phyloP scores from a whole-genome alignment of 108 stramenopile species.

The Discostella stelligeroides region DNA sequence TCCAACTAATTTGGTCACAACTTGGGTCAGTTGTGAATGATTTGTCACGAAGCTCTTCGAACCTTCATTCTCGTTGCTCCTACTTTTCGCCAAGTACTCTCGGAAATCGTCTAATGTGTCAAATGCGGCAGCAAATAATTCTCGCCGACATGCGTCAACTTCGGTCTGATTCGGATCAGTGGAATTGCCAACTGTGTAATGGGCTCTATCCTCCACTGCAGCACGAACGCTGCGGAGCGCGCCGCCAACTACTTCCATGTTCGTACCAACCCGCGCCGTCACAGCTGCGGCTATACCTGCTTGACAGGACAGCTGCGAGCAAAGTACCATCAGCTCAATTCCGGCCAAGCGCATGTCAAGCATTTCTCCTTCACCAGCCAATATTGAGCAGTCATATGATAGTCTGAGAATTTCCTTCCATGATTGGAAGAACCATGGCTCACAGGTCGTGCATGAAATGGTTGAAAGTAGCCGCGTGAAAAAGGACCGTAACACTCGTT shows the following conservation, averaged over 20 bases:
- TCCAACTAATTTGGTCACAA: slow-evolving; percentile 60
- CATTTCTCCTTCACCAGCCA: slow-evolving; percentile 70
- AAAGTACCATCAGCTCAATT: slow-evolving; percentile 70
- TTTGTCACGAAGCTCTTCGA: slow-evolving; percentile 17
- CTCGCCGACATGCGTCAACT: slow-evolving; percentile 30
- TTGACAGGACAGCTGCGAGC: slow-evolving; percentile 67
- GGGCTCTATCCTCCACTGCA: slow-evolving; percentile 27
- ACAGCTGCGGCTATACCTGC: slow-evolving; percentile 75
- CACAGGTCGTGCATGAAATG: slow-evolving; percentile 18
- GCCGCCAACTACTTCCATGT: slow-evolving; percentile 91
- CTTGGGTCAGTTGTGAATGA: slow-evolving; percentile 66
- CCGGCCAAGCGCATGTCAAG: slow-evolving; percentile 75
- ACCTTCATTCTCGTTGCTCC: slow-evolving; percentile 20
- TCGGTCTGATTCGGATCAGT: slow-evolving; percentile 19
- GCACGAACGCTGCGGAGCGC: slow-evolving; percentile 70
- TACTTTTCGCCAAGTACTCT: slow-evolving; percentile 49
- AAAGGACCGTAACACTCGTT: slow-evolving; percentile 74
- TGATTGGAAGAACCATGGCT: slow-evolving; percentile 72
- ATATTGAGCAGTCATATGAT: slow-evolving; percentile 57
- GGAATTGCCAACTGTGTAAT: neutral
- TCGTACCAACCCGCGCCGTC: slow-evolving; percentile 75
- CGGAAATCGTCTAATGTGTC: slow-evolving; percentile 59
- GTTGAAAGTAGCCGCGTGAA: slow-evolving; percentile 61
- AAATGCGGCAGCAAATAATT: slow-evolving; percentile 74
- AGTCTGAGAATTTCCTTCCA: slow-evolving; percentile 75